Conservation (phyloP, 129 eudicot genomes). For the Sambucus nigra region DNA sequence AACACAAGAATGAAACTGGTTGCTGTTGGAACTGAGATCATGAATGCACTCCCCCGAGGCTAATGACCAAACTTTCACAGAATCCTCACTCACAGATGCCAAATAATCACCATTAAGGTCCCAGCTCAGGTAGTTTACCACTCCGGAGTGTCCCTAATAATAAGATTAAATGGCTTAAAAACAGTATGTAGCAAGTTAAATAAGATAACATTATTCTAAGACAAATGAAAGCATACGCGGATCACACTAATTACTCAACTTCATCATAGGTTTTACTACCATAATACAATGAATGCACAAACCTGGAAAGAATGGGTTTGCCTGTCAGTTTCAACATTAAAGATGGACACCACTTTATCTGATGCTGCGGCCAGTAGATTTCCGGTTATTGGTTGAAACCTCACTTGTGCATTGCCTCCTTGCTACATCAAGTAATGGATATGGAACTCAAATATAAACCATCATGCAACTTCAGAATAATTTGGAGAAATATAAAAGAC, state of each 20-base stretch:
- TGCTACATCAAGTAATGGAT: conserved; percentile 39
- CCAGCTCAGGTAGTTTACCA: conserved; percentile 83
- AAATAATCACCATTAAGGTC: conserved; percentile 73
- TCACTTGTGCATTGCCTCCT: conserved; percentile 91
- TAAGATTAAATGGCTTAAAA: not conserved
- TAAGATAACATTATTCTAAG: not conserved
- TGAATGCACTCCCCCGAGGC: conserved; percentile 72
- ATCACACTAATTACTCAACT: not conserved
- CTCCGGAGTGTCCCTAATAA: conserved; percentile 67
- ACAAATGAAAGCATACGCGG: not conserved
- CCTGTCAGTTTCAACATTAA: conserved; percentile 83
- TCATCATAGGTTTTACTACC: not conserved
- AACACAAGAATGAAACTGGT: conserved; percentile 94
- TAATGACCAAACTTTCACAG: conserved; percentile 88
- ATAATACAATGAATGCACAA: conserved; percentile 10
- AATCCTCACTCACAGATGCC: conserved; percentile 89
- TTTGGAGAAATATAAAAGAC: not conserved
- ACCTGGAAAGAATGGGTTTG: conserved; percentile 85
- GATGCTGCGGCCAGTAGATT: conserved; percentile 89
- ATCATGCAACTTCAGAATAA: not conserved
- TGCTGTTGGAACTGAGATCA: conserved; percentile 72
- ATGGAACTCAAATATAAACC: not conserved
- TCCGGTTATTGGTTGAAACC: conserved; percentile 88
- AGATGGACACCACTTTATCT: conserved; percentile 73
- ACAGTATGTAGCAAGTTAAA: not conserved